phyloP scores from a whole-genome alignment of 2,329 filamentous ascomycete genomes.

The Cladosporium phlei region DNA sequence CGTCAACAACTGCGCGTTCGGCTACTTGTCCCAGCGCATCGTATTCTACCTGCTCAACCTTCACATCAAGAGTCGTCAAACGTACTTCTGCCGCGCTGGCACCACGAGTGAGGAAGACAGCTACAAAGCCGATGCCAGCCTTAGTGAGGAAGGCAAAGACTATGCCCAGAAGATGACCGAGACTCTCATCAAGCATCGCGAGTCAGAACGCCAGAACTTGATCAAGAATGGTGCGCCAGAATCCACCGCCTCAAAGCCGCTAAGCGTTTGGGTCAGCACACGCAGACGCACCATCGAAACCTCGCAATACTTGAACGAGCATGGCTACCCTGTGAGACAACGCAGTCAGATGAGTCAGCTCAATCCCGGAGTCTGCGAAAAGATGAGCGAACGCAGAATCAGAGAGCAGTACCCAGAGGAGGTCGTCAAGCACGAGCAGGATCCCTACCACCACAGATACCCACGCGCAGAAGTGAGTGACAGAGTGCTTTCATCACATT shows the following conservation, averaged over 20 bases:
- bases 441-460: conserved; percentile 96
- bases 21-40: conserved; percentile 92
- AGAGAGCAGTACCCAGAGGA: conserved; percentile 81
- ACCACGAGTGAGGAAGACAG: conserved; percentile 82
- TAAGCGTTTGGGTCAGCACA: conserved; percentile 94
- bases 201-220: conserved; percentile 69
- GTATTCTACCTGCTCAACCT: conserved; percentile 97
- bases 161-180: conserved; percentile 87
- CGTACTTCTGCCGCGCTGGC: conserved; percentile 86
- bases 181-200: conserved; percentile 73
- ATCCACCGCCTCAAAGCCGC: conserved; percentile 66
- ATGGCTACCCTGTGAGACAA: conserved; percentile 82
- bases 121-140: conserved; percentile 82
- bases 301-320: conserved; percentile 69
- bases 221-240: conserved; percentile 60
- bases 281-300: conserved; percentile 87
- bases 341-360: conserved; percentile 95
- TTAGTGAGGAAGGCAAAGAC: conserved; percentile 72
- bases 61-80: conserved; percentile 91
- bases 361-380: conserved; percentile 93
- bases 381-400: conserved; percentile 79
- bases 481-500: too few relatives aligned
- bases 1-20: conserved; percentile 96
- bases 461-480: conserved; percentile 76
- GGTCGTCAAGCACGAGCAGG: conserved; percentile 83